Percentiles rank a stretch among this genome's conserved stretches.
Conservation (phyloP, 2,329 filamentous ascomycete species). For the Fusarium aywerte region DNA sequence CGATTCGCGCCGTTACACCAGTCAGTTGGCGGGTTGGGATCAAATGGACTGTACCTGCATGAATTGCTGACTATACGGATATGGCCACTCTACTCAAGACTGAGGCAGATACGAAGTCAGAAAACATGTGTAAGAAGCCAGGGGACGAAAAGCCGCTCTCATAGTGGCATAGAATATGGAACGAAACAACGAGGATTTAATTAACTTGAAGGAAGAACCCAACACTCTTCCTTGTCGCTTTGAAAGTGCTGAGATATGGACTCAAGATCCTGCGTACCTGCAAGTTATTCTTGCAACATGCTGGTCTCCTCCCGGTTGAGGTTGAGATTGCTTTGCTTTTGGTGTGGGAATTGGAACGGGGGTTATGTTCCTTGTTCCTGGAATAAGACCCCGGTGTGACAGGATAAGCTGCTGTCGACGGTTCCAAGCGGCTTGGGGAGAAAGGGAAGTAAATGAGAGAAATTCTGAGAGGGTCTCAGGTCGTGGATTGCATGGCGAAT, state of each 20-base stretch:
- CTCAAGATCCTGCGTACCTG: conserved; percentile 1
- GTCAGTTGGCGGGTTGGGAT: conserved; percentile 29
- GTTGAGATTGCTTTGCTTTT: conserved; percentile 31
- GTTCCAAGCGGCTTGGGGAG: not conserved
- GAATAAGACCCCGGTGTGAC: conserved; percentile 19
- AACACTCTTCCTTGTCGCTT: conserved; percentile 22
- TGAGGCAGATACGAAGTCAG: not conserved
- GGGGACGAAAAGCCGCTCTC: conserved; percentile 33
- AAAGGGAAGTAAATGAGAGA: conserved; percentile 24
- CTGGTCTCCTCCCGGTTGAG: conserved; percentile 16
- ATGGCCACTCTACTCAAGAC: not conserved
- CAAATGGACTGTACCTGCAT: not conserved
- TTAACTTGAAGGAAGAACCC: conserved; percentile 14
- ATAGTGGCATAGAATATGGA: not conserved
- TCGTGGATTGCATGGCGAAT: not conserved
- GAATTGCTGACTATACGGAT: not conserved
- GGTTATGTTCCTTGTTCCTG: conserved; percentile 19
- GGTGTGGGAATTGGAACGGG: conserved; percentile 33
- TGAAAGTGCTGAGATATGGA: conserved; percentile 27
- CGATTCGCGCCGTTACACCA: conserved; percentile 38
- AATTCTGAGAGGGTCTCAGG: conserved; percentile 12
- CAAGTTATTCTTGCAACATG: conserved; percentile 3
- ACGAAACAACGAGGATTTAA: not conserved
- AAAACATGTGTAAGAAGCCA: not conserved
- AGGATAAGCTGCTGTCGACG: conserved; percentile 24